phyloP scores from a whole-genome alignment of 805 yeast genomes.

The Suhomyces canberraensis region DNA sequence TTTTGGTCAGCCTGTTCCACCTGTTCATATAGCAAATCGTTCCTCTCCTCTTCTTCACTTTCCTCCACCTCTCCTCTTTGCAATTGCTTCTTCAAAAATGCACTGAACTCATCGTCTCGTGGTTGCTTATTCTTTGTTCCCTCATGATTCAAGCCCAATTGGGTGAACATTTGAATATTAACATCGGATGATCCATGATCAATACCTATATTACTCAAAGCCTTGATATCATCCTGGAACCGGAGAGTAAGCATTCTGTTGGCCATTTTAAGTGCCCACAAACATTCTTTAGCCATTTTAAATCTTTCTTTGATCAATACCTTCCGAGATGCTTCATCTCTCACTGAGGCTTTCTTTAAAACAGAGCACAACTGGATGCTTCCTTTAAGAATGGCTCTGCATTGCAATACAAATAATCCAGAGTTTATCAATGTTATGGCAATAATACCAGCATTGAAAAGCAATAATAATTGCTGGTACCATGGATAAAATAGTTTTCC shows the following conservation, averaged over 20 bases:
- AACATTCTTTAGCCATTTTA: constrained; percentile 56
- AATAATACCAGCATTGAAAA: constrained; percentile 44
- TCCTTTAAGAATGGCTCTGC: constrained; percentile 22
- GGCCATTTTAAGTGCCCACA: constrained; percentile 60
- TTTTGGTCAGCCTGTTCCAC: not conserved
- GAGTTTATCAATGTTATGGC: constrained; percentile 42
- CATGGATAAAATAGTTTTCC: constrained; percentile 44
- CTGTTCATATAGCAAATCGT: not conserved
- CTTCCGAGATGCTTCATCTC: constrained; percentile 25
- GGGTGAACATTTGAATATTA: constrained; percentile 46
- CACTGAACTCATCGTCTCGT: constrained; percentile 16
- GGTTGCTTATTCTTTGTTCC: constrained; percentile 3
- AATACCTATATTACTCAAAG: constrained; percentile 41
- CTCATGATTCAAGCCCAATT: constrained; percentile 35
- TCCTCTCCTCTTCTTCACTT: not conserved
- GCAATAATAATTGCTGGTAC: constrained; percentile 45
- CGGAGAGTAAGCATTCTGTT: constrained; percentile 49
- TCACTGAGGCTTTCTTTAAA: constrained; percentile 29
- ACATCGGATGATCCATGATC: constrained; percentile 54
- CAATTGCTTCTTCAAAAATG: constrained; percentile 17
- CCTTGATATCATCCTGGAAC: constrained; percentile 37
- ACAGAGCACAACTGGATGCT: constrained; percentile 20
- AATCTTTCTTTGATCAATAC: constrained; percentile 31
- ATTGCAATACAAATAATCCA: constrained; percentile 30
- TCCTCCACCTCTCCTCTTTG: constrained; percentile 7